Percentiles rank a stretch among this genome's conserved stretches.
phyloP scores from a whole-genome alignment of 768 basidiomycete genomes.

The Tricholoma flavovirens region DNA sequence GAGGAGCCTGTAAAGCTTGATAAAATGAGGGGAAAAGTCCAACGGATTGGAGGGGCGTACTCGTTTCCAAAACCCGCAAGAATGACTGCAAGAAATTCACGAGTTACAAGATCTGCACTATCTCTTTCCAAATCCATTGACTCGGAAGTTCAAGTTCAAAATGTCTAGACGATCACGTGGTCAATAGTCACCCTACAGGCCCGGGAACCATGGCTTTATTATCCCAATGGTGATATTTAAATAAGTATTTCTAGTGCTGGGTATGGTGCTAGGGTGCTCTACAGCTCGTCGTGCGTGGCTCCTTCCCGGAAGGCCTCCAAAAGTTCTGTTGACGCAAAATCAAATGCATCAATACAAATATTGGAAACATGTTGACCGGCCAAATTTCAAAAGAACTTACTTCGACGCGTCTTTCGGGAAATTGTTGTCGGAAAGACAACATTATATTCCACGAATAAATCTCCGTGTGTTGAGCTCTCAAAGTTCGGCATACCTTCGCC shows the following conservation, averaged over 20 bases:
- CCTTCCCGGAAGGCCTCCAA: constrained; percentile 20
- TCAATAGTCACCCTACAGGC: not conserved
- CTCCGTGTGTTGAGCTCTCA: constrained; percentile 57
- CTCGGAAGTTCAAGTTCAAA: not conserved
- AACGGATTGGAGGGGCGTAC: constrained; percentile 31
- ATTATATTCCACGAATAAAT: constrained; percentile 90
- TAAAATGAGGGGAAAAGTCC: constrained; percentile 11
- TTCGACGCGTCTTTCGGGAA: constrained; percentile 57
- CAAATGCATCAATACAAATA: constrained; percentile 4
- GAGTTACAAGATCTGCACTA: constrained; percentile 38
- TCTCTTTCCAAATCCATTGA: constrained; percentile 2
- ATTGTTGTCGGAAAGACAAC: constrained; percentile 82
- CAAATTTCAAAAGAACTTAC: constrained; percentile 44
- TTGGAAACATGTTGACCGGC: not conserved
- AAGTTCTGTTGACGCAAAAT: constrained; percentile 16
- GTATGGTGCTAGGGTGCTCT: constrained; percentile 6
- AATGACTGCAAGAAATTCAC: constrained; percentile 85
- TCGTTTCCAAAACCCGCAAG: constrained; percentile 91
- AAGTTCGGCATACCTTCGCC: constrained; percentile 88
- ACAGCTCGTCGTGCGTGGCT: constrained; percentile 20
- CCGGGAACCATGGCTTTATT: not conserved
- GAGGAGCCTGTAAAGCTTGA: constrained; percentile 43
- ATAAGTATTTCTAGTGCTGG: not conserved
- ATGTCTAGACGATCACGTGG: not conserved
- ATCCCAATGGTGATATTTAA: constrained; percentile 6